Conservation (phyloP, 192 early-diverging fungal species). For the Powellomyces hirtus region DNA sequence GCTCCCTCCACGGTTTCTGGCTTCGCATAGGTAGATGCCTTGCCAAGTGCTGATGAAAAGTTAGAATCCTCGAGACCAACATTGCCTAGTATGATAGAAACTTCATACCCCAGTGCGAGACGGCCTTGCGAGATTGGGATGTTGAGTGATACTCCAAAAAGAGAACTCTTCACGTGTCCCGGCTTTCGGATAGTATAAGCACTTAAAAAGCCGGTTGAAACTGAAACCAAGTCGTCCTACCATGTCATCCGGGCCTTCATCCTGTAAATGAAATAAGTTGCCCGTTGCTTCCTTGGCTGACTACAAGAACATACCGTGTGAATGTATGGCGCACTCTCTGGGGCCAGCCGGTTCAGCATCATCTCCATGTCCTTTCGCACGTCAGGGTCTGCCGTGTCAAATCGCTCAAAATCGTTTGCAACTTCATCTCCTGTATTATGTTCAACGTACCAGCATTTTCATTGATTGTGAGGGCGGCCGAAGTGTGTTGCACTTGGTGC, state of each 20-base stretch:
- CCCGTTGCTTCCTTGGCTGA: not conserved
- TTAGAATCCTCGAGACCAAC: not conserved
- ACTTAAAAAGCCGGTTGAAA: not conserved
- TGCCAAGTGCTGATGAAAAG: conserved; percentile 29
- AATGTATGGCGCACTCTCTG: conserved; percentile 72
- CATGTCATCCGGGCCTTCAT: conserved; percentile 90
- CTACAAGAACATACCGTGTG: conserved; percentile 52
- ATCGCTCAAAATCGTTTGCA: not conserved
- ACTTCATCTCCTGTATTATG: not conserved
- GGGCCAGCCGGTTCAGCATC: conserved; percentile 61
- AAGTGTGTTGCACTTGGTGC: conserved; percentile 74
- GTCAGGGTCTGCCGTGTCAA: conserved; percentile 37
- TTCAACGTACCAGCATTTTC: conserved; percentile 80
- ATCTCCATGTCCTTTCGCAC: conserved; percentile 84
- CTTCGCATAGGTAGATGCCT: conserved; percentile 44
- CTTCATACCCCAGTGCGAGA: conserved; percentile 63
- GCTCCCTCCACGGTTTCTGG: conserved; percentile 28
- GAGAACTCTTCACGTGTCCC: conserved; percentile 80
- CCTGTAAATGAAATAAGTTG: not conserved
- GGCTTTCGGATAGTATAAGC: conserved; percentile 45
- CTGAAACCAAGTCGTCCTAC: conserved; percentile 16
- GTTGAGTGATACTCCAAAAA: conserved; percentile 80
- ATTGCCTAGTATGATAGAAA: not conserved
- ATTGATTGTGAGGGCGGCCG: conserved; percentile 83
- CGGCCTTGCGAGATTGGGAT: conserved; percentile 81